Evolutionary conservation across 257 asterid species (phyloP), one percentile per base, ranked within the genome.

Genomic region (Petrea volubilis): DNA sequence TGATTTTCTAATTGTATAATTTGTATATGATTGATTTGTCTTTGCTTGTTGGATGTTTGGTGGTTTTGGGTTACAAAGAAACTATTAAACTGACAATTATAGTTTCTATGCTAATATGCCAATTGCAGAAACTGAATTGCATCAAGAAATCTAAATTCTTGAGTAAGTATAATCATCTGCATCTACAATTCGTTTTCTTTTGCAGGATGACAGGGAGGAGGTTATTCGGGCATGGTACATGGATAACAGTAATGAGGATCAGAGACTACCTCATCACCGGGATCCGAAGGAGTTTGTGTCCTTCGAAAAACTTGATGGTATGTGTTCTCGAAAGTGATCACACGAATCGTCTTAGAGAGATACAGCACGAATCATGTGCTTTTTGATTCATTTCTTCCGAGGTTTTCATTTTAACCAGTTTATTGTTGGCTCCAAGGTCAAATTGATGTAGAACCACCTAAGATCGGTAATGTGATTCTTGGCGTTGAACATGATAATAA

Each of bases 191-290:
- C 75, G 12, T 52, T 52, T 38, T 67, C 34, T 41, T 70, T 41
- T 70, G 61, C 83, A 88, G 96, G 96, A 86, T 78, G 67, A 29
- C 18, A 66, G 84, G 59, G 90, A 74, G 74, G 92, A 86, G 74
- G 82, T 86, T 47, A 77, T 88, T 25, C 92, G 84, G 79, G 96
- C 96, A 71, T 88, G 96, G 96, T 88, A 84, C 75, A 88, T 88
- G 96, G 96, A 88, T 81, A 87, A 86, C 73, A 79, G 84, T 60
- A 46, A 79, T 69, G 86, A 75, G 76, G 96, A 86, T 70, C 96
- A 88, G 79, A 84, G 96, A 57, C 86, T 84, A 67, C 96, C 92
- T 17, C 96, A 88, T 81, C 87, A 86, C 71, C 84, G 87, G 46
- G 81, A 81, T 25, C 92, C 96, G 13, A 81, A 85, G 74, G 89